These are phyloP conservation scores for Stipa capillata DNA, from an alignment of 176 grass and related monocot genomes.

Conservation along the genomic window DNA sequence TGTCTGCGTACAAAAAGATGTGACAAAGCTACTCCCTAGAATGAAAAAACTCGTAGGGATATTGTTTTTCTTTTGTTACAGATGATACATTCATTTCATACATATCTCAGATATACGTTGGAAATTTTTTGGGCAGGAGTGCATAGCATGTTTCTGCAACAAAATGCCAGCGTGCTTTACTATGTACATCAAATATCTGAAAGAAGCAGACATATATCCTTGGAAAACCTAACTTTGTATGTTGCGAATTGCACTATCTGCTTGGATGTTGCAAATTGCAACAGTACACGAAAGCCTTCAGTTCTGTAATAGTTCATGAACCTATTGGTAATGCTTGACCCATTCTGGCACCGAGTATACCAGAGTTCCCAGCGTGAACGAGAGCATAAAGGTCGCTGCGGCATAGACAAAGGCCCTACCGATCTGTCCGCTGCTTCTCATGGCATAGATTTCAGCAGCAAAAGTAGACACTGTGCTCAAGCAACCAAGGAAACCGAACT, in stretches of 20 bases:
- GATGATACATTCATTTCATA: neutral
- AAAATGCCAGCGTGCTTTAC: neutral
- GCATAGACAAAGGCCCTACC: slow-evolving; percentile 65
- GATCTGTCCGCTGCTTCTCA: slow-evolving; percentile 74
- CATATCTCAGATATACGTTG: neutral
- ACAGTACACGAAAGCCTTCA: neutral
- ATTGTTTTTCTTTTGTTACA: neutral
- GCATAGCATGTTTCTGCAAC: neutral
- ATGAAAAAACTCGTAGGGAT: no score
- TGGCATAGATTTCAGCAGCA: slow-evolving; percentile 77
- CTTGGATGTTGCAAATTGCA: neutral
- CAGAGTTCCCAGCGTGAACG: slow-evolving; percentile 74
- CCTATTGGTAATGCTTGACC: slow-evolving; percentile 35
- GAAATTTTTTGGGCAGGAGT: neutral
- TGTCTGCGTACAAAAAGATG: neutral
- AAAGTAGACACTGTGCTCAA: slow-evolving; percentile 97
- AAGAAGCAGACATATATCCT: neutral
- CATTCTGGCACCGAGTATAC: slow-evolving; percentile 81
- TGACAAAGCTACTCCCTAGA: neutral
- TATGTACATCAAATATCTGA: neutral
- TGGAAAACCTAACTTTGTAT: neutral
- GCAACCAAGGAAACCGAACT: slow-evolving; percentile 83
- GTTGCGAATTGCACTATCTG: neutral
- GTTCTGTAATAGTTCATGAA: neutral
- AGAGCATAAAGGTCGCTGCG: slow-evolving; percentile 47